These are phyloP conservation scores for Pseudofabraea citricarpa DNA, from an alignment of 2,329 filamentous ascomycete species.

Conservation along the genomic window DNA sequence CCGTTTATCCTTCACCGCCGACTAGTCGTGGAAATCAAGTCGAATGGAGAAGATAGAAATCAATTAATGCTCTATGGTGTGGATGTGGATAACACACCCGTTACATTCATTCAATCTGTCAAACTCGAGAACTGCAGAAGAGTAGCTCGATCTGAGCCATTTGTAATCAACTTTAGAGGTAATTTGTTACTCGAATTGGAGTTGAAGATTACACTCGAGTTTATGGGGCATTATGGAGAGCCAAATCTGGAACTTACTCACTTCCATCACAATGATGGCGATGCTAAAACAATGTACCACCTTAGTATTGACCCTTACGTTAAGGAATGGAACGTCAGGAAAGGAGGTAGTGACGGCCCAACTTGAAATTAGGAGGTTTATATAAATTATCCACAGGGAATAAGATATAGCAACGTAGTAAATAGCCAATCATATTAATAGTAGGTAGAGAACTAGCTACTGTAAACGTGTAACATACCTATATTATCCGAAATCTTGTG, in stretches of 20 bases:
- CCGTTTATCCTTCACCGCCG: slow-evolving; percentile 32
- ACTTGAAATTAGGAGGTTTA: no score
- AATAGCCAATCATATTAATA: no score
- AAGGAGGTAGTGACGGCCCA: no score
- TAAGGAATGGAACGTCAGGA: slow-evolving; percentile 12
- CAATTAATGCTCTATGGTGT: slow-evolving; percentile 30
- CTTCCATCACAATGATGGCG: slow-evolving; percentile 6
- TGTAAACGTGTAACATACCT: no score
- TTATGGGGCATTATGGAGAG: slow-evolving; percentile 43
- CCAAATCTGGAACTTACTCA: slow-evolving; percentile 31
- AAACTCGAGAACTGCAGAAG: slow-evolving; percentile 34
- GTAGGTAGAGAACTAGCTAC: no score
- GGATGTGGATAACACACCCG: slow-evolving; percentile 36
- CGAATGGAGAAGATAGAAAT: slow-evolving; percentile 14
- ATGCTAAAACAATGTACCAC: slow-evolving; percentile 10
- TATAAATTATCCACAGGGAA: no score
- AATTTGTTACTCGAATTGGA: slow-evolving; percentile 16
- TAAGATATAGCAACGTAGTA: no score
- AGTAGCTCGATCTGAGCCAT: slow-evolving; percentile 31
- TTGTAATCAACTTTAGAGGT: slow-evolving; percentile 30
- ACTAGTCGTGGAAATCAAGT: slow-evolving; percentile 26
- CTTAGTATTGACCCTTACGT: slow-evolving; percentile 18
- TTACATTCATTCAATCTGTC: slow-evolving; percentile 35
- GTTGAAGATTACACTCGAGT: slow-evolving; percentile 37
- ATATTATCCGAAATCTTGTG: no score